phyloP scores from a whole-genome alignment of 805 yeast genomes.

The Ogataea populi-albae region DNA sequence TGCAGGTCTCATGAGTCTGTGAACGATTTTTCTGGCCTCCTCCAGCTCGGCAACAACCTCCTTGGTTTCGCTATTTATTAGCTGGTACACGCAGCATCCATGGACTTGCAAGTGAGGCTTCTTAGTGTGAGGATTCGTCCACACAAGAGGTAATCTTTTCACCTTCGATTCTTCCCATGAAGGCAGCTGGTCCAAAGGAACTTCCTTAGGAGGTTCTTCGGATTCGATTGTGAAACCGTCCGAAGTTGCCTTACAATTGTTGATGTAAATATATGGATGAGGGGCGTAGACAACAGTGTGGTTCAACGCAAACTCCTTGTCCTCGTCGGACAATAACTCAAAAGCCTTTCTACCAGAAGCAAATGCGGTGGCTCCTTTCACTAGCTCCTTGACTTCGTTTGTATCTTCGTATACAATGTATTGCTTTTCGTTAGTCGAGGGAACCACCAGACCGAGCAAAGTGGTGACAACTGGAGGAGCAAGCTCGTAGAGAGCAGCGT shows the following conservation, averaged over 20 bases:
- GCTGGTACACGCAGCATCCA: constrained; percentile 77
- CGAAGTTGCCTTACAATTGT: constrained; percentile 75
- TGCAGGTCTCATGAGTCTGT: constrained; percentile 80
- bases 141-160: constrained; percentile 78
- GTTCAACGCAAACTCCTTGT: constrained; percentile 67
- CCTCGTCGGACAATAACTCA: constrained; percentile 61
- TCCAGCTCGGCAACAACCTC: constrained; percentile 59
- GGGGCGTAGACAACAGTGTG: constrained; percentile 90
- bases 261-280: constrained; percentile 84
- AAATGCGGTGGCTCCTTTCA: constrained; percentile 88
- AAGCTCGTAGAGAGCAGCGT: constrained; percentile 80
- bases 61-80: constrained; percentile 54
- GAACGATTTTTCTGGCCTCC: constrained; percentile 71
- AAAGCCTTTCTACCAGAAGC: constrained; percentile 83
- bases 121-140: constrained; percentile 88
- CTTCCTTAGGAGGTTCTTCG: constrained; percentile 63
- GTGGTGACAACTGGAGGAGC: constrained; percentile 88
- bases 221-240: constrained; percentile 86
- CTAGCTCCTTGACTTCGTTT: constrained; percentile 59
- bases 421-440: constrained; percentile 61
- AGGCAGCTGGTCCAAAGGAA: constrained; percentile 65
- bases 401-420: constrained; percentile 65
- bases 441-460: constrained; percentile 77
- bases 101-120: constrained; percentile 83
- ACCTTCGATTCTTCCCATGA: constrained; percentile 78